Base-by-base conservation (phyloP, 352 stramenopile species). In the Globisporangium apiculatum region DNA sequence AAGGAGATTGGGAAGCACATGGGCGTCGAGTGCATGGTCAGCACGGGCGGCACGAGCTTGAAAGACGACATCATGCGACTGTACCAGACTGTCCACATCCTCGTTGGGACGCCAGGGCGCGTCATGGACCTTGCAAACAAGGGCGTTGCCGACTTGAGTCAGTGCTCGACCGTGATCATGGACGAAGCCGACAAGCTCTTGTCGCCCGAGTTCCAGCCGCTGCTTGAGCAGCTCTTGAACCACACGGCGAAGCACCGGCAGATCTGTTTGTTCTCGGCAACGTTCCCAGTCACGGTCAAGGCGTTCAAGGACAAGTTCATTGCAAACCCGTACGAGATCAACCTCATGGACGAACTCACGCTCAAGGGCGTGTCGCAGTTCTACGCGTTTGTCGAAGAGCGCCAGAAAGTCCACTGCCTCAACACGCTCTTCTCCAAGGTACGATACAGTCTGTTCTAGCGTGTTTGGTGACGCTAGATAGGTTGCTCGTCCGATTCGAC, bases 11-110 rank as follows among this genome's bases (percentile, higher is more conserved):
- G 97, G 62, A 99, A 99, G 73, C 88, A 98, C 72, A 98, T 98
- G 78, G 84, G 87, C 48, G 73, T 98, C 47, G 88, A 99, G 62
- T 98, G 95, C 68, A 99, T 98, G 97, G 97, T 99, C 46, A 99
- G 95, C 55, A 99, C 97, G 15, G 97, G 97, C 51, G 97, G 97
- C 61, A 99, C 97, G 49, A 98, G 93, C 55, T 80, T 99, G 40
- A 98, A 98, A 67, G 97, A 99, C 74, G 97, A 99, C 76, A 99
- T 99, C 64, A 99, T 99, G 92, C 92, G 97, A 67, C 80, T 99
- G n/a, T 99, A 99, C 73, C 98, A 98, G 72, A 91, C 96, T 35
- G 95, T 99, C 56, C 97, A 99, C 76, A 98, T 99, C 64, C 83
- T 99, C 49, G 97, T 99, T 46, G 97, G 91, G 36, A 99, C 98